Percentiles rank a stretch among this genome's conserved stretches.
Conservation (phyloP, 805 yeast genomes). For the Wickerhamiella galacta region DNA sequence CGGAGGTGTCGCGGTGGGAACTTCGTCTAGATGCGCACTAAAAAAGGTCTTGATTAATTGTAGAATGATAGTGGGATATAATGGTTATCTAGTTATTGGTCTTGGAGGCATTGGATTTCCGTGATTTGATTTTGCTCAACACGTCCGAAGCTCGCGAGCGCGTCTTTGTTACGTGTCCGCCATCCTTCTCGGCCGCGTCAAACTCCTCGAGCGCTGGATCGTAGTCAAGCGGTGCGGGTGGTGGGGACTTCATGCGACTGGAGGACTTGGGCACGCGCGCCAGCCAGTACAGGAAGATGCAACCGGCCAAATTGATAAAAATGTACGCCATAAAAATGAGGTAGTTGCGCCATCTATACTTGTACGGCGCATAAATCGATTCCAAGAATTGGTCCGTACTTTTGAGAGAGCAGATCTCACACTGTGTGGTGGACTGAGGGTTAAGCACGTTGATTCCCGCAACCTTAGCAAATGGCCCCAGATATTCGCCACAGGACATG, state of each 20-base stretch:
- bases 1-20: too few relatives aligned
- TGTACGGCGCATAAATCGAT: constrained; percentile 27
- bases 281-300: constrained; percentile 15
- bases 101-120: too few relatives aligned
- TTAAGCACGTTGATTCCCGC: constrained; percentile 37
- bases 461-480: constrained; percentile 25
- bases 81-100: too few relatives aligned
- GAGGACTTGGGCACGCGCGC: constrained; percentile 2
- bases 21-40: too few relatives aligned
- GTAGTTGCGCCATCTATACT: constrained; percentile 39
- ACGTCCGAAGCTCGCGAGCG: too few relatives aligned
- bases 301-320: constrained; percentile 30
- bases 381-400: constrained; percentile 27
- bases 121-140: too few relatives aligned
- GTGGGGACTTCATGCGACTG: constrained; percentile 1
- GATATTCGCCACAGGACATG: constrained; percentile 41
- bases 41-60: too few relatives aligned
- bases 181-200: too few relatives aligned
- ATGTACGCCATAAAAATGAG: constrained; percentile 41
- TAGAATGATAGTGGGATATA: too few relatives aligned
- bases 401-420: constrained; percentile 25
- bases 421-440: constrained; percentile 28
- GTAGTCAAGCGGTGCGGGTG: constrained; percentile 5
- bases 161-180: too few relatives aligned
- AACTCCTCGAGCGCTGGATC: constrained; percentile 3